These are phyloP conservation scores for Scedosporium minutisporum DNA, from an alignment of 2,329 filamentous ascomycete species.

Conservation along the genomic window DNA sequence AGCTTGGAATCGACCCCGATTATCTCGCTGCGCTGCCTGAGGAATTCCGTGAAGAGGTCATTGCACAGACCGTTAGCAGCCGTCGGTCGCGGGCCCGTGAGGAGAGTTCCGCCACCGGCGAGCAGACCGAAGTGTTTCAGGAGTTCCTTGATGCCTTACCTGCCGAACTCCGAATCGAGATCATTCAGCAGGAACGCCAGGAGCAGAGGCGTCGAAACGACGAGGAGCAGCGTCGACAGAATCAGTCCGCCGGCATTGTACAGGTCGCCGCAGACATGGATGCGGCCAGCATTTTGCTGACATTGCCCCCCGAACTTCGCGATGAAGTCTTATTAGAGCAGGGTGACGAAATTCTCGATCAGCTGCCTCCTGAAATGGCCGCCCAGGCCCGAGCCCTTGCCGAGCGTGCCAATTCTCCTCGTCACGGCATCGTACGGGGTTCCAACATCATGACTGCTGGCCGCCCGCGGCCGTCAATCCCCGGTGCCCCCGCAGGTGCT, in stretches of 20 bases:
- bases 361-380: slow-evolving; percentile 75
- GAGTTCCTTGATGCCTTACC: slow-evolving; percentile 92
- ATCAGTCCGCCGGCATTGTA: slow-evolving; percentile 28
- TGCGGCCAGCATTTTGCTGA: slow-evolving; percentile 82
- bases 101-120: slow-evolving; percentile 57
- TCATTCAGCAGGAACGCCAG: slow-evolving; percentile 80
- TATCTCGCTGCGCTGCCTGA: slow-evolving; percentile 97
- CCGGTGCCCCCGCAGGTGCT: background rate
- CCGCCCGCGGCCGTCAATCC: background rate
- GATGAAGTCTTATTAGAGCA: slow-evolving; percentile 86
- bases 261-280: slow-evolving; percentile 65
- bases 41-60: slow-evolving; percentile 90
- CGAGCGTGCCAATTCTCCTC: slow-evolving; percentile 25
- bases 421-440: slow-evolving; percentile 11
- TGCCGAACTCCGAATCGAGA: slow-evolving; percentile 78
- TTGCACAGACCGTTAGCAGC: slow-evolving; percentile 79
- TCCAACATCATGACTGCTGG: slow-evolving; percentile 19
- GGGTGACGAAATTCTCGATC: slow-evolving; percentile 76
- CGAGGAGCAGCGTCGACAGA: slow-evolving; percentile 66
- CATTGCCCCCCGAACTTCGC: slow-evolving; percentile 73
- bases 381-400: slow-evolving; percentile 70
- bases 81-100: slow-evolving; percentile 68
- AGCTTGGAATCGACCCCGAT: slow-evolving; percentile 85
- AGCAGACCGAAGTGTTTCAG: slow-evolving; percentile 76
- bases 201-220: slow-evolving; percentile 83